Base-by-base conservation (phyloP, 305 asterid species). In the Fraxinus greggii region DNA sequence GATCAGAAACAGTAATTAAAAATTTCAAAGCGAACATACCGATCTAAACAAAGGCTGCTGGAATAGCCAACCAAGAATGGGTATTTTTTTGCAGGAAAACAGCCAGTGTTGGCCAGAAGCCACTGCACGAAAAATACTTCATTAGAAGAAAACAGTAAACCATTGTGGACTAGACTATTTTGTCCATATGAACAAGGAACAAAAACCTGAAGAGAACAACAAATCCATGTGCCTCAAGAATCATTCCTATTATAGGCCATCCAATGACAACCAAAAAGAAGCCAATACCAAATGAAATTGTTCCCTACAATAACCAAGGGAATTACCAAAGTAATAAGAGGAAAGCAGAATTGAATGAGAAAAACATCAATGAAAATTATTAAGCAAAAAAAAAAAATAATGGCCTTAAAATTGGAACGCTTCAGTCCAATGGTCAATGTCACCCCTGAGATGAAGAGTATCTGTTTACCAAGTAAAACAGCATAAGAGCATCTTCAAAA, bases 171-270 rank as follows among this genome's bases (percentile, higher is more conserved):
- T n/a, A n/a, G n/a, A n/a, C n/a, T n/a, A n/a, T n/a, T n/a, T n/a
- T n/a, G n/a, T n/a, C n/a, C n/a, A n/a, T n/a, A n/a, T n/a, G n/a
- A n/a, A n/a, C n/a, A n/a, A n/a, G n/a, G n/a, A n/a, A n/a, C n/a
- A n/a, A n/a, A n/a, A n/a, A n/a, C n/a, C n/a, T n/a, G n/a, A n/a
- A n/a, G n/a, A n/a, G n/a, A n/a, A n/a, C n/a, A n/a, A n/a, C n/a
- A n/a, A n/a, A n/a, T n/a, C n/a, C n/a, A n/a, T n/a, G n/a, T n/a
- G n/a, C n/a, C n/a, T n/a, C n/a, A n/a, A n/a, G n/a, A n/a, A n/a
- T 88, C 98, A 94, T 91, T 75, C 98, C 98, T 8, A 91, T 67
- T 81, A 90, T 76, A 33, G 95, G 93, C 97, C 94, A 92, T 45
- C 97, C 97, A 38, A 91, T 88, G 86, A n/a, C n/a, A n/a, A n/a